These are phyloP conservation scores for Eryngium alpinum DNA, from an alignment of 140 eudicot genomes.

Conservation along the genomic window DNA sequence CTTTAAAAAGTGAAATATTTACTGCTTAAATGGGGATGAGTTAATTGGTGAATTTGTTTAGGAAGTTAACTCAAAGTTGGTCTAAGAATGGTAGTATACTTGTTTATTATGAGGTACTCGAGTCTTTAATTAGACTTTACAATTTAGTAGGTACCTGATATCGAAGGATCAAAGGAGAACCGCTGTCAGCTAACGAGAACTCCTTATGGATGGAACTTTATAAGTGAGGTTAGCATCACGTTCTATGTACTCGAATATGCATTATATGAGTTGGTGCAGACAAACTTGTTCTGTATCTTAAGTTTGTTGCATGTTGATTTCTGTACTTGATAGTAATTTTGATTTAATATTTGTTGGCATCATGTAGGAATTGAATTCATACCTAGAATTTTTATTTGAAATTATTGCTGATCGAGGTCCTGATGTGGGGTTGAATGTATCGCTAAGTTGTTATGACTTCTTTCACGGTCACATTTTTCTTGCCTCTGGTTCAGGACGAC, in stretches of 20 bases:
- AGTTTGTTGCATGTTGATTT: neutral
- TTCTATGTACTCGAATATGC: neutral
- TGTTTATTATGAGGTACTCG: no score
- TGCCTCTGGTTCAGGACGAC: slow-evolving; percentile 74
- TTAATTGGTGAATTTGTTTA: no score
- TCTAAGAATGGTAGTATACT: no score
- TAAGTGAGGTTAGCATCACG: slow-evolving; percentile 50
- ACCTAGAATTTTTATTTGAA: slow-evolving; percentile 61
- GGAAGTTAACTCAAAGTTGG: no score
- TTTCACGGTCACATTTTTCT: slow-evolving; percentile 96
- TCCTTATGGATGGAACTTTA: slow-evolving; percentile 76
- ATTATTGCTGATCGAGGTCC: slow-evolving; percentile 77
- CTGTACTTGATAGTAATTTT: no score
- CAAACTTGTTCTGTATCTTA: neutral
- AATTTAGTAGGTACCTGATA: slow-evolving; percentile 73
- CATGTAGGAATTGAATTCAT: slow-evolving; percentile 76
- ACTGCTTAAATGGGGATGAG: no score
- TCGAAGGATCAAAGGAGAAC: slow-evolving; percentile 60
- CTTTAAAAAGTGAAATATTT: no score
- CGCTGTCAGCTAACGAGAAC: slow-evolving; percentile 83
- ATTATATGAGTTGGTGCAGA: neutral
- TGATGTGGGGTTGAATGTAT: slow-evolving; percentile 65
- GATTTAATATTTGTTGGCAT: slow-evolving; percentile 19
- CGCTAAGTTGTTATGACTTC: slow-evolving; percentile 77
- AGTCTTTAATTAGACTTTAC: neutral